Evolutionary conservation across 768 basidiomycete species (phyloP).

Genomic region (Coprinopsis marcescibilis): DNA sequence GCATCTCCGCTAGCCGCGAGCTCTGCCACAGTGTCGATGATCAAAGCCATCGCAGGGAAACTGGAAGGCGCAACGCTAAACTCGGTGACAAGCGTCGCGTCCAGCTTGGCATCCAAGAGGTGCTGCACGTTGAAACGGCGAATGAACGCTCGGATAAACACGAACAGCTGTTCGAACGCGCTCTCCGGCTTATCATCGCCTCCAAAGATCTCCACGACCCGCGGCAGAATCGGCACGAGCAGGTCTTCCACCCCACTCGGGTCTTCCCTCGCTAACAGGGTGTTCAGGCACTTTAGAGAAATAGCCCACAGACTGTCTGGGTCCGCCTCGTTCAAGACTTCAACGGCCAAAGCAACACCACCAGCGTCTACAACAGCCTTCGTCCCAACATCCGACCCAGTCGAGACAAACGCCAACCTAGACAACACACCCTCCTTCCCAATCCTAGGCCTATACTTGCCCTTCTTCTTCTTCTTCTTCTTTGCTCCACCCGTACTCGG

Average conservation of each 20-base stretch:
- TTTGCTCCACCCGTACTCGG: constrained; percentile 4
- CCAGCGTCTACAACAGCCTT: constrained; percentile 14
- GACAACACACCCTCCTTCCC: constrained; percentile 7
- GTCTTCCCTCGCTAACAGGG: constrained; percentile 2
- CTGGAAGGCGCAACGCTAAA: not conserved
- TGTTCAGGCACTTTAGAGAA: constrained; percentile 7
- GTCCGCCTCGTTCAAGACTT: constrained; percentile 1
- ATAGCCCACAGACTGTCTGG: not conserved
- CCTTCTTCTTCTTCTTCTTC: constrained; percentile 19
- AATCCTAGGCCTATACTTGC: constrained; percentile 10
- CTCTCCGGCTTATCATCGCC: not conserved
- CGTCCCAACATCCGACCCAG: constrained; percentile 10
- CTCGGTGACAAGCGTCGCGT: not conserved
- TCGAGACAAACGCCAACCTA: constrained; percentile 6
- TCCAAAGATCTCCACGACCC: not conserved
- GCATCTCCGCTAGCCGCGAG: constrained; percentile 3
- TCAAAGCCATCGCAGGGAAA: not conserved
- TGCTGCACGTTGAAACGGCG: not conserved
- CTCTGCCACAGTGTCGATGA: constrained; percentile 3
- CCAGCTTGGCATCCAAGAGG: not conserved
- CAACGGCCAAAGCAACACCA: constrained; percentile 3
- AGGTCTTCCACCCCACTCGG: not conserved
- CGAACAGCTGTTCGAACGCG: not conserved
- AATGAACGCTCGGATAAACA: constrained; percentile 4
- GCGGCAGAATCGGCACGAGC: constrained; percentile 2